Evolutionary conservation across 805 yeast species (phyloP).

Genomic region (Candida orba): DNA sequence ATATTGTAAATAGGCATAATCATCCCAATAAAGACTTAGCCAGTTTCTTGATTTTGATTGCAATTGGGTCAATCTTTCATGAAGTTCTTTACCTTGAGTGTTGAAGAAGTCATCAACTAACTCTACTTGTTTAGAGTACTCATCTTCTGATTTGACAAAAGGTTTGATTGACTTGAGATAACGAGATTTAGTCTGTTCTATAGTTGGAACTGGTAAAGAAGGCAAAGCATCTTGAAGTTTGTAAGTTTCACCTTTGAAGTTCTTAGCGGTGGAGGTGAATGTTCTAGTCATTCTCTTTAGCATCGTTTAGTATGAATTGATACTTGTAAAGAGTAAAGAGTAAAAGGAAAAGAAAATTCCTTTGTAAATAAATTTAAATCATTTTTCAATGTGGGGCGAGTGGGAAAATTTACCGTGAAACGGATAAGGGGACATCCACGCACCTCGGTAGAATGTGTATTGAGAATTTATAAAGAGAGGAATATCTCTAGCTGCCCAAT

Average conservation of each 20-base stretch:
- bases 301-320: background rate
- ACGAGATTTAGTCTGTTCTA: conserved; percentile 59
- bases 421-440: background rate
- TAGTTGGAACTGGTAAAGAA: conserved; percentile 77
- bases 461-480: background rate
- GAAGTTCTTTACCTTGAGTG: conserved; percentile 63
- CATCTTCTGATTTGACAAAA: conserved; percentile 41
- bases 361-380: no score
- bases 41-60: conserved; percentile 56
- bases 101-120: conserved; percentile 64
- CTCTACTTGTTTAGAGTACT: conserved; percentile 44
- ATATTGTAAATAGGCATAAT: conserved; percentile 83
- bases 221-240: conserved; percentile 72
- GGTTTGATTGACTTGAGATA: conserved; percentile 75
- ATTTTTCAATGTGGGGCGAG: conserved; percentile 6
- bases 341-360: background rate
- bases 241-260: conserved; percentile 58
- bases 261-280: conserved; percentile 11
- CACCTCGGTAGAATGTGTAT: background rate
- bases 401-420: background rate
- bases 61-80: conserved; percentile 51
- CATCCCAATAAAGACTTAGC: conserved; percentile 91
- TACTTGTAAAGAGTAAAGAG: no score
- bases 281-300: conserved; percentile 21
- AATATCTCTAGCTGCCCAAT: conserved; percentile 22